Base-by-base conservation (phyloP, 768 basidiomycete species). In the Dentipellis sp. region DNA sequence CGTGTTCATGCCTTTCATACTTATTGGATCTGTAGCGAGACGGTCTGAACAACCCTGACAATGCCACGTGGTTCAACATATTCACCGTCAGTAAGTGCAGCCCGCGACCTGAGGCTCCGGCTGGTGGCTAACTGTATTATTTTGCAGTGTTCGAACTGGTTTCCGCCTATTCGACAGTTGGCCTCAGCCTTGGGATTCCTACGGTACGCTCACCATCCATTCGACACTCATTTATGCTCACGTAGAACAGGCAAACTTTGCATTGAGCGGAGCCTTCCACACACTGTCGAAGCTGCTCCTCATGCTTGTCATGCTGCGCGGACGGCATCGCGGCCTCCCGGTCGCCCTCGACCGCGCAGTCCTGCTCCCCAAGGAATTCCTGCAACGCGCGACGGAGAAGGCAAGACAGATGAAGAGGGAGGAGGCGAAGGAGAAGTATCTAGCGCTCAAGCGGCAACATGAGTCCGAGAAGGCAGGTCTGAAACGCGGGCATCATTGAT, bases 231-330 rank as follows among this genome's bases (percentile, higher is more conserved):
- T 16, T n/a, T 4, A n/a, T 19, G 4, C 2, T 19, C 10, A 57
- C 61, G 9, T 22, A 10, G 23, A 11, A 11, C 50, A 11, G 68
- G 78, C 79, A 58, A 83, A 83, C 59, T 84, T 72, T 62, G 80
- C 84, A 0, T 81, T 91, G 56, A 70, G 73, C 8, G 87, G 88
- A 4, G 75, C 80, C 0, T 76, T 88, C 64, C 70, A 73, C 8
- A 78, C 80, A 0, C 65, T 90, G 4, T 88, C 86, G 2, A 92
- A 90, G 66, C 67, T 91, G 4, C 78, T 91, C 10, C 67, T 91
- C 39, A 80, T 81, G 53, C 71, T 78, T n/a, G 82, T 91, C 57
- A 91, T 93, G 89, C 79, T 91, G 45, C 80, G 88, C 49, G 86
- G 87, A 0, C 72, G 86, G 11, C 87, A 89, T 67, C 75, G 87